Evolutionary conservation across 2,329 filamentous ascomycete species (phyloP).

Genomic region (Beauveria scarabaeidicola): DNA sequence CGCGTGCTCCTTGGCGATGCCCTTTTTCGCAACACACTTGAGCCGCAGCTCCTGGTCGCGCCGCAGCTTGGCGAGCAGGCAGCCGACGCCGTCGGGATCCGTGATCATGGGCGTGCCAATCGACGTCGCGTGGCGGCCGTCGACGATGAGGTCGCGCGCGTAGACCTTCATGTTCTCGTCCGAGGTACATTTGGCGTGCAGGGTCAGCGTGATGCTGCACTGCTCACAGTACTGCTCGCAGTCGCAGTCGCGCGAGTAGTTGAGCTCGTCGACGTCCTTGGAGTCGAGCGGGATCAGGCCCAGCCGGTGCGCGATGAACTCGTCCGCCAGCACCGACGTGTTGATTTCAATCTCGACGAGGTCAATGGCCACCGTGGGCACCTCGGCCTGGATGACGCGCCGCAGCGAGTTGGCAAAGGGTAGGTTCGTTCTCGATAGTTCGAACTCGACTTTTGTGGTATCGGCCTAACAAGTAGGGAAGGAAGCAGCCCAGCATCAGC

Average conservation of each 20-base stretch:
- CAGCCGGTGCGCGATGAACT: conserved; percentile 88
- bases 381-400: conserved; percentile 83
- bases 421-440: conserved; percentile 80
- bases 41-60: conserved; percentile 85
- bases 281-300: conserved; percentile 84
- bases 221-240: conserved; percentile 92
- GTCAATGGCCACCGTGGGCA: conserved; percentile 91
- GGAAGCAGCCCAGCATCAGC: conserved; percentile 11
- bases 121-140: conserved; percentile 60
- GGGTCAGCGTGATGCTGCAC: conserved; percentile 75
- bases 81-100: conserved; percentile 72
- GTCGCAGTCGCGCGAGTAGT: conserved; percentile 89
- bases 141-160: conserved; percentile 75
- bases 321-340: conserved; percentile 91
- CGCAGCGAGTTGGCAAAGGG: conserved; percentile 89
- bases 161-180: conserved; percentile 92
- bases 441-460: conserved; percentile 76
- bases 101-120: conserved; percentile 77
- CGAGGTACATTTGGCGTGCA: conserved; percentile 77
- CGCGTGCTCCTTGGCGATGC: conserved; percentile 96
- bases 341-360: conserved; percentile 88
- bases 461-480: conserved; percentile 53
- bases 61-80: conserved; percentile 82
- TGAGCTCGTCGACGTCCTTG: conserved; percentile 71
- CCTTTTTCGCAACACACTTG: conserved; percentile 92